phyloP scores from a whole-genome alignment of 2,329 filamentous ascomycete genomes.

The Mycosphaerella sp. region DNA sequence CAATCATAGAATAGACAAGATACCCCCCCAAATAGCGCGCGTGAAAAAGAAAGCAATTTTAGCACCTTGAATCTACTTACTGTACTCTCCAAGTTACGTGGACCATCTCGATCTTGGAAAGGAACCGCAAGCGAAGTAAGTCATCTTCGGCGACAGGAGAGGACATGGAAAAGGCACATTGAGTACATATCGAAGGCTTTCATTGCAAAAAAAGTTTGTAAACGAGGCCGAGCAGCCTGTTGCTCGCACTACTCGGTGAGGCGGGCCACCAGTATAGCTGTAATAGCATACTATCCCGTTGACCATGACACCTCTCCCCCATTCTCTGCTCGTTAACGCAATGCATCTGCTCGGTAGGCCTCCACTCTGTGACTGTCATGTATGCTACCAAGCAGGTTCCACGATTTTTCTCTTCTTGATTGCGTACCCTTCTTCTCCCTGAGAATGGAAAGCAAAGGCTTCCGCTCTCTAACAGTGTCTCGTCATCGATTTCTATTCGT shows the following conservation, averaged over 20 bases:
- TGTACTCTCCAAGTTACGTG: not conserved
- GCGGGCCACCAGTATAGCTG: constrained; percentile 4
- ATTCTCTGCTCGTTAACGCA: not conserved
- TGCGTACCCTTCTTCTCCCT: not conserved
- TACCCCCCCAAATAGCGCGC: not conserved
- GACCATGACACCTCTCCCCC: not conserved
- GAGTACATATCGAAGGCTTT: not conserved
- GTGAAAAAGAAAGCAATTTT: not conserved
- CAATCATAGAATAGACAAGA: not conserved
- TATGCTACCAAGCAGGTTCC: not conserved
- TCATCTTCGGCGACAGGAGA: too few species aligned
- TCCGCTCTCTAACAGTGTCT: not conserved
- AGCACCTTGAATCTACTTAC: not conserved
- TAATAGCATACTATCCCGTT: constrained; percentile 2
- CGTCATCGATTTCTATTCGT: not conserved
- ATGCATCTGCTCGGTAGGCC: not conserved
- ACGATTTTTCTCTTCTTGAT: not conserved
- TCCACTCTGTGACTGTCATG: not conserved
- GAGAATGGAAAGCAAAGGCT: not conserved
- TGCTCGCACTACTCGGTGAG: not conserved
- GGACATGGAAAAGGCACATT: too few species aligned
- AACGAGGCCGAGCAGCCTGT: not conserved
- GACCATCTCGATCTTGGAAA: not conserved
- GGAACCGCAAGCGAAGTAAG: too few species aligned
- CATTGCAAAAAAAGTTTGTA: not conserved